Evolutionary conservation across 2,329 filamentous ascomycete species (phyloP).

Genomic region (Fusarium hainanense): DNA sequence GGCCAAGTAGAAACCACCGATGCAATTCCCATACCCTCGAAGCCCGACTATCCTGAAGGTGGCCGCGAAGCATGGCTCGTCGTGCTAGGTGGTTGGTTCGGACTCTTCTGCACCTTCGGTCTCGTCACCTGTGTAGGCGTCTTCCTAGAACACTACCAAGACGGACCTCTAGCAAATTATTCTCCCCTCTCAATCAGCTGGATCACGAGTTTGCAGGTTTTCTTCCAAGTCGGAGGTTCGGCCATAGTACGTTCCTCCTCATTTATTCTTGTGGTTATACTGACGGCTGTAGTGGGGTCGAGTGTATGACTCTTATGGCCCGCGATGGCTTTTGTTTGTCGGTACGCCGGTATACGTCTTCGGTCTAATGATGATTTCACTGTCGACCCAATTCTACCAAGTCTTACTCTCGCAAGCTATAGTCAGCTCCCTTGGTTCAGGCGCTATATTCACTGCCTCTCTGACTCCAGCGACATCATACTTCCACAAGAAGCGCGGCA

Average conservation of each 20-base stretch:
- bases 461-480: neutral
- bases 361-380: neutral
- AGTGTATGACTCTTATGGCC: neutral
- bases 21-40: accelerated
- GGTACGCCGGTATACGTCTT: neutral
- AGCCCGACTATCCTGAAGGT: neutral
- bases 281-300: neutral
- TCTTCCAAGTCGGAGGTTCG: neutral
- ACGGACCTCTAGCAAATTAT: accelerated
- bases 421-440: accelerated
- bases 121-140: neutral
- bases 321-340: neutral
- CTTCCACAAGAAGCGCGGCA: neutral
- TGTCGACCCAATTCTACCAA: neutral
- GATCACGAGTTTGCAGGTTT: neutral
- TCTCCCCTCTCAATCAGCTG: neutral
- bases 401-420: neutral
- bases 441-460: accelerated
- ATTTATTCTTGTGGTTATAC: accelerated
- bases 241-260: accelerated
- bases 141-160: neutral
- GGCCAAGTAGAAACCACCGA: accelerated
- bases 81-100: neutral
- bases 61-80: conserved; percentile 1
- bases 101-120: conserved; percentile 3